Conservation (phyloP, 306 rosid species). For the Cucurbita pepo region DNA sequence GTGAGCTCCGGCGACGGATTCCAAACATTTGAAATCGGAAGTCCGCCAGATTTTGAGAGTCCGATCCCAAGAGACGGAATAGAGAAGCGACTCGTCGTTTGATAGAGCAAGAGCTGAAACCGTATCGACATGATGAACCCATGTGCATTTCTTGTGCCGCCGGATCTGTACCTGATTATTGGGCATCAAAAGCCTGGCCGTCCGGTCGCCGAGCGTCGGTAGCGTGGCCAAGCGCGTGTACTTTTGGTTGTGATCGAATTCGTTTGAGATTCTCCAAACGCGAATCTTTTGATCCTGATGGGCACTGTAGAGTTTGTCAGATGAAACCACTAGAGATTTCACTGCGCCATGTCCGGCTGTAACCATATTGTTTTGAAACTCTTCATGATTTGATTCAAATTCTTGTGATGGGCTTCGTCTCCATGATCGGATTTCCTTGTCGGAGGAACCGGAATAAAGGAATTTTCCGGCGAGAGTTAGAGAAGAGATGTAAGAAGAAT, state of each 20-base stretch:
- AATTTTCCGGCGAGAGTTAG: constrained; percentile 37
- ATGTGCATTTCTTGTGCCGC: constrained; percentile 68
- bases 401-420: constrained; percentile 11
- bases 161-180: constrained; percentile 65
- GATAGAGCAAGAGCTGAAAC: constrained; percentile 76
- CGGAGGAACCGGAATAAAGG: constrained; percentile 62
- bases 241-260: constrained; percentile 16
- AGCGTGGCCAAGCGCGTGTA: constrained; percentile 55
- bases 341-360: constrained; percentile 67
- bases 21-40: constrained; percentile 60
- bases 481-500: constrained; percentile 50
- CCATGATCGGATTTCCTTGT: constrained; percentile 58
- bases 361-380: constrained; percentile 10
- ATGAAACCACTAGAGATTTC: constrained; percentile 47
- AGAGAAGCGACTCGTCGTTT: constrained; percentile 38
- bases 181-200: constrained; percentile 33
- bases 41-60: constrained; percentile 74
- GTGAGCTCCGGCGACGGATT: constrained; percentile 56
- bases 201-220: constrained; percentile 64
- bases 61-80: constrained; percentile 89
- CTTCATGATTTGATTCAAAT: not conserved
- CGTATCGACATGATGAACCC: constrained; percentile 88
- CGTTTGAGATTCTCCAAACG: constrained; percentile 44
- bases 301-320: constrained; percentile 55
- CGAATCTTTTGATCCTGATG: constrained; percentile 90